Evolutionary conservation across 495 filamentous ascomycete genomes (phyloP).

Genomic region (Talaromyces trachyspermus): DNA sequence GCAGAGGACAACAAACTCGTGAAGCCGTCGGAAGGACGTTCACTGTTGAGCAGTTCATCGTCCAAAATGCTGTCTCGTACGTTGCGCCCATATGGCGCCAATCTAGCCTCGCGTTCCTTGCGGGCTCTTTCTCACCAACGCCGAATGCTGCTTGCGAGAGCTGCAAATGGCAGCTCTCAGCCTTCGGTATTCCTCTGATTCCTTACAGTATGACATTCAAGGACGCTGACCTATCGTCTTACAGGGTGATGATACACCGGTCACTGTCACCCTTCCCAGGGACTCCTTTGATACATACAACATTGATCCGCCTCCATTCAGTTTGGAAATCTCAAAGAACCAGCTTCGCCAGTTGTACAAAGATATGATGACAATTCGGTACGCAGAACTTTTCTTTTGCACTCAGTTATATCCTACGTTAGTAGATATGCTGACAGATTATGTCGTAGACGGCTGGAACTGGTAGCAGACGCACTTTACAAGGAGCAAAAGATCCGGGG

Average conservation of each 20-base stretch:
- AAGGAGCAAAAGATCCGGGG: slow-evolving; percentile 29
- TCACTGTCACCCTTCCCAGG: slow-evolving; percentile 17
- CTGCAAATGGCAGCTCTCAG: neutral
- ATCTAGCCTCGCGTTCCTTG: neutral
- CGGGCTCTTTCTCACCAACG: neutral
- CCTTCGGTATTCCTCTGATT: neutral
- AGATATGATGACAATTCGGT: slow-evolving; percentile 16
- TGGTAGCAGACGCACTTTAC: slow-evolving; percentile 20
- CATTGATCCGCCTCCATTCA: slow-evolving; percentile 20
- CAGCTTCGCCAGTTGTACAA: slow-evolving; percentile 21
- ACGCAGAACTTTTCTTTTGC: neutral
- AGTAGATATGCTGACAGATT: neutral
- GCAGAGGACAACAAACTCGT: no score
- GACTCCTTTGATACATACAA: slow-evolving; percentile 21
- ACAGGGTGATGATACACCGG: slow-evolving; percentile 18
- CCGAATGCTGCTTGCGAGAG: neutral
- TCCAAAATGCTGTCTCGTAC: neutral
- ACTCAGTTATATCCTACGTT: slow-evolving; percentile 12
- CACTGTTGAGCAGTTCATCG: no score
- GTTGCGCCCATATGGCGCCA: neutral
- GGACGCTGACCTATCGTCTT: neutral
- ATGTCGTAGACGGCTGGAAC: slow-evolving; percentile 15
- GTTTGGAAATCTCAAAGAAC: slow-evolving; percentile 18
- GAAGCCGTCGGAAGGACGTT: no score
- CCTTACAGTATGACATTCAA: slow-evolving; percentile 14